Conservation (phyloP, 176 grass and related monocot species). For the Bromus sterilis region DNA sequence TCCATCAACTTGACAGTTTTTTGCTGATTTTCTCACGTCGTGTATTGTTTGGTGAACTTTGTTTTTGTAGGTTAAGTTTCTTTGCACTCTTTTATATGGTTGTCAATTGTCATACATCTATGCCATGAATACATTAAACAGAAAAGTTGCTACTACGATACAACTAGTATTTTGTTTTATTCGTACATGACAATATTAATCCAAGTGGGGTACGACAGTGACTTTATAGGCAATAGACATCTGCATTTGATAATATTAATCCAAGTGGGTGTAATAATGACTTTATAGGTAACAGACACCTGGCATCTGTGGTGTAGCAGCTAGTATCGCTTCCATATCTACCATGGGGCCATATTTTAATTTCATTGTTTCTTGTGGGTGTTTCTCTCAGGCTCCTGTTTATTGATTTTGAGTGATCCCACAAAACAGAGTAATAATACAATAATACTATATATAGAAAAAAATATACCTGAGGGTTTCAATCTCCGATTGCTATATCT, state of each 20-base stretch:
- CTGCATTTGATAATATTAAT: too few relatives aligned
- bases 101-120: background rate
- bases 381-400: background rate
- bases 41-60: constrained; percentile 7
- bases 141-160: background rate
- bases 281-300: background rate
- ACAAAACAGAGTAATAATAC: background rate
- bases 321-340: background rate
- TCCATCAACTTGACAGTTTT: constrained; percentile 17
- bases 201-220: background rate
- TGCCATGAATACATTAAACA: background rate
- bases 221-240: background rate
- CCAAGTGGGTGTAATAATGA: background rate
- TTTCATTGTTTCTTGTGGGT: constrained; percentile 1
- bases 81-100: background rate
- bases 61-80: background rate
- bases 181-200: background rate
- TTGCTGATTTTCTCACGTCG: background rate
- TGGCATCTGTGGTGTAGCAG: background rate
- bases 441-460: background rate
- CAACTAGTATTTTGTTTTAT: background rate
- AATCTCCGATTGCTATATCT: background rate
- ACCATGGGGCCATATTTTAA: background rate
- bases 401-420: background rate
- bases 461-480: background rate